Base-by-base conservation (phyloP, 495 filamentous ascomycete genomes). In the Tuber umbilicatum region DNA sequence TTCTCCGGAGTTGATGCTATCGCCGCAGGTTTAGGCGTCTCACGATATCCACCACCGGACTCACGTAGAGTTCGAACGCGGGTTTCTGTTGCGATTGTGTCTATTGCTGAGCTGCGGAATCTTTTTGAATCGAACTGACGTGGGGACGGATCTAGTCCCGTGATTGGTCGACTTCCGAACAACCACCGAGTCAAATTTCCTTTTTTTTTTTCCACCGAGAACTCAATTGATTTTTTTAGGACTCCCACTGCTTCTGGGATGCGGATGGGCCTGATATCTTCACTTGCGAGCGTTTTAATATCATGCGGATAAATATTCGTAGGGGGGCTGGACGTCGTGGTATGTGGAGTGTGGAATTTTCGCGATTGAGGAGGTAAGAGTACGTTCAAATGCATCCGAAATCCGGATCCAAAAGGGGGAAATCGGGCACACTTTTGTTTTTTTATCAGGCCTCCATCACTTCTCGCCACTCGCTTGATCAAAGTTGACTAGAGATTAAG, bases 391-490 rank as follows among this genome's bases (percentile, higher is more conserved):
- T 3, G 50, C n/a, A 5, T 4, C n/a, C n/a, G 10, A 21, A 27
- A 3, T 16, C 10, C 12, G 50, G n/a, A n/a, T 50, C 45, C 21
- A 10, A 23, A 23, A 23, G 45, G 12, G 50, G n/a, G n/a, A 60
- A 60, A 60, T n/a, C n/a, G 27, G n/a, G 12, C 16, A 27, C n/a
- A 2, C 7, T 27, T 60, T 60, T 31, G 2, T 60, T 31, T 60
- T 50, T 50, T 50, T 50, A 50, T 50, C 50, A 60, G 50, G 50
- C 50, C 50, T 14, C 50, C 50, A 60, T 60, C 50, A 60, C 50
- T 60, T 31, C 31, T 60, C 27, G 21, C 31, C 50, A 60, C 50
- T 60, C 50, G 50, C n/a, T 31, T 60, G 10, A 31, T 14, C 16
- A 31, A 5, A 9, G 6, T 50, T 50, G 45, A 9, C 45, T 5